Conservation (phyloP, 192 early-diverging fungal genomes). For the Coemansia umbellata region DNA sequence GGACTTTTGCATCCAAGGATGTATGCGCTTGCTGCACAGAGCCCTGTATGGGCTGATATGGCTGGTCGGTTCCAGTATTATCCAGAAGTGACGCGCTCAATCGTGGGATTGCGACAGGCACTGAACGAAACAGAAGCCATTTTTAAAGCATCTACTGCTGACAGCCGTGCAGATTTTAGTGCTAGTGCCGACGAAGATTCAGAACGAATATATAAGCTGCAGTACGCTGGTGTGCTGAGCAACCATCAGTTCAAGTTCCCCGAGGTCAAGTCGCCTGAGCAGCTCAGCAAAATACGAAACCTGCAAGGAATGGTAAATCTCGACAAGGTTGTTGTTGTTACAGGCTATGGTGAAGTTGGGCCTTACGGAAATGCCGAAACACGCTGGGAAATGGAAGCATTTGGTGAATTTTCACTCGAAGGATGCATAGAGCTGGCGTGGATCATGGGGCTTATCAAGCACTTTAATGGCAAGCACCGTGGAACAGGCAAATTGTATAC, state of each 20-base stretch:
- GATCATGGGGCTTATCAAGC: constrained; percentile 94
- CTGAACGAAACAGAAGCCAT: constrained; percentile 4
- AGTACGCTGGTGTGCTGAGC: constrained; percentile 60
- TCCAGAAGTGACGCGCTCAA: constrained; percentile 4
- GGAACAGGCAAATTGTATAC: constrained; percentile 61
- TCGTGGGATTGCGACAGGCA: background rate
- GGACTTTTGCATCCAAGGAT: constrained; percentile 81
- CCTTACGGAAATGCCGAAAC: constrained; percentile 87
- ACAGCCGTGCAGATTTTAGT: constrained; percentile 17
- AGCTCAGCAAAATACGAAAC: constrained; percentile 61
- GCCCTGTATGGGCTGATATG: constrained; percentile 53
- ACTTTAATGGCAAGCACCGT: constrained; percentile 78
- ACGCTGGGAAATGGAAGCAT: constrained; percentile 95
- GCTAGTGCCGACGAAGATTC: background rate
- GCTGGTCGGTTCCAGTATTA: constrained; percentile 26
- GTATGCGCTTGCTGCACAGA: constrained; percentile 64
- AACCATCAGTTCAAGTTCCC: constrained; percentile 93
- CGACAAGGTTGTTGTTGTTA: constrained; percentile 85
- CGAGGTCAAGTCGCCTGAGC: constrained; percentile 55
- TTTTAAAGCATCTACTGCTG: constrained; percentile 3
- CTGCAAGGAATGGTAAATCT: constrained; percentile 78
- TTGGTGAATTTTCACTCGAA: constrained; percentile 54
- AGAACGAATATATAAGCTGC: constrained; percentile 24
- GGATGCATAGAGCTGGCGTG: constrained; percentile 94
- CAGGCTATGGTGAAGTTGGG: constrained; percentile 90